Evolutionary conservation across 176 grass and related monocot genomes (phyloP).

Genomic region (Triticum timopheevii): DNA sequence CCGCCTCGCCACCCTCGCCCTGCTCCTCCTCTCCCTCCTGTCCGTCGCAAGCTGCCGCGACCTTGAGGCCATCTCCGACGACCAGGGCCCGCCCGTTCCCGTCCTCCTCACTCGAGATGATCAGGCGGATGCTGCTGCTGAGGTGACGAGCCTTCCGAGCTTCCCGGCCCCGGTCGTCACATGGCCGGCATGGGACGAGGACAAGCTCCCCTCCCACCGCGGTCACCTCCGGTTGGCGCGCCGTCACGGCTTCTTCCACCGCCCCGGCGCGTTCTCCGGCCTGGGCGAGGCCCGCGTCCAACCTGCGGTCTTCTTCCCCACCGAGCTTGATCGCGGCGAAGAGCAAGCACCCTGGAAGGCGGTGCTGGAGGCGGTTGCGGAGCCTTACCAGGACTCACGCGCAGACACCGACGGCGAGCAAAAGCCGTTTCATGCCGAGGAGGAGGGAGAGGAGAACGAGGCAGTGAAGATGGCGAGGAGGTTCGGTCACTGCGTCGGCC

Average conservation of each 20-base stretch:
- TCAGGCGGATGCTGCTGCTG: not conserved
- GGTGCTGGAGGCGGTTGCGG: not conserved
- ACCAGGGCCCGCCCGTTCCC: not conserved
- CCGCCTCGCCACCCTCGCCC: conserved; percentile 20
- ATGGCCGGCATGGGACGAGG: no score
- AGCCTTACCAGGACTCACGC: conserved; percentile 22
- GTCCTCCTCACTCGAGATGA: not conserved
- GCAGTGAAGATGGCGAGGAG: conserved; percentile 20
- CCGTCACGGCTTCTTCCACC: not conserved
- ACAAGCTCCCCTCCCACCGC: conserved; percentile 8
- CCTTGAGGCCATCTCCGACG: conserved; percentile 1
- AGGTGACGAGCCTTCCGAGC: not conserved
- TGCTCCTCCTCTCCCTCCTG: conserved; percentile 30
- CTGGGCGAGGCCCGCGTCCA: not conserved
- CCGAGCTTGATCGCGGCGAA: not conserved
- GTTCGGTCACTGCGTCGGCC: not conserved
- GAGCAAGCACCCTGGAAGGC: not conserved
- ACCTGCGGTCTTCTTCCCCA: not conserved
- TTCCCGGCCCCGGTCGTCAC: not conserved
- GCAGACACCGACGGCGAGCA: not conserved
- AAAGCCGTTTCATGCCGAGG: not conserved
- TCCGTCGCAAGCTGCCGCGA: conserved; percentile 33
- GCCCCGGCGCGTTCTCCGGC: not conserved
- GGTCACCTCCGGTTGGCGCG: not conserved
- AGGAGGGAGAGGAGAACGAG: not conserved